Evolutionary conservation across 805 yeast genomes (phyloP).

Genomic region (Candida patagonica): DNA sequence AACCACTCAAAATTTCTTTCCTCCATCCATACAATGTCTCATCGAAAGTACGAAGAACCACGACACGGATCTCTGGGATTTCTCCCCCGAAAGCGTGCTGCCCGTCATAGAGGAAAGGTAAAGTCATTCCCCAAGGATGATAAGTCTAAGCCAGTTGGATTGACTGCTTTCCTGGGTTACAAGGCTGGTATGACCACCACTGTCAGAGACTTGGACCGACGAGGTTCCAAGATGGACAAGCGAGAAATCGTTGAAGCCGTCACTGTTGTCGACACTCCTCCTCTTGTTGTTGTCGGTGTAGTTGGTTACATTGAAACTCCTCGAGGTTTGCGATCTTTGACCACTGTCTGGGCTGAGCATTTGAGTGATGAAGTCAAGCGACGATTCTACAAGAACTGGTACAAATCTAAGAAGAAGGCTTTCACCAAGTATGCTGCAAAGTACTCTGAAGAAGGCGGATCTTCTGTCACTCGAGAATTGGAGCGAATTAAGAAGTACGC

Average conservation of each 20-base stretch:
- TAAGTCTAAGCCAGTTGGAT: conserved; percentile 93
- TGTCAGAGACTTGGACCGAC: conserved; percentile 99
- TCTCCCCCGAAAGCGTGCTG: conserved; percentile 99
- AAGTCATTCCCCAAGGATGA: conserved; percentile 99
- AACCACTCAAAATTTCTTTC: conserved; percentile 3
- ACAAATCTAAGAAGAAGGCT: conserved; percentile 99
- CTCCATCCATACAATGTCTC: conserved; percentile 59
- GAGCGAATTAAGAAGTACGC: conserved; percentile 99
- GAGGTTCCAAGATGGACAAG: conserved; percentile 99
- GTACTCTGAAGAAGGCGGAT: conserved; percentile 88
- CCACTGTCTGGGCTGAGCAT: conserved; percentile 99
- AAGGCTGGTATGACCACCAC: conserved; percentile 99
- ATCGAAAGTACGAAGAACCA: conserved; percentile 99
- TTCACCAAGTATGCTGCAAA: conserved; percentile 99
- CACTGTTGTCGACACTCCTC: conserved; percentile 98
- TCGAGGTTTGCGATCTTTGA: conserved; percentile 98
- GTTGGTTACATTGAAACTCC: conserved; percentile 99
- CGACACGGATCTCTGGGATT: conserved; percentile 99
- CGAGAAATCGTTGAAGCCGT: conserved; percentile 99
- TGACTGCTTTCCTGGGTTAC: conserved; percentile 99
- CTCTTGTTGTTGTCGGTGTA: conserved; percentile 98
- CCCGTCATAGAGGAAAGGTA: conserved; percentile 96
- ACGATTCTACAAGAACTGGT: conserved; percentile 99
- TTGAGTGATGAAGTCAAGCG: conserved; percentile 98
- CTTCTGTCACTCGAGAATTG: conserved; percentile 86